phyloP scores from a whole-genome alignment of 345 rosid genomes.

The Aquilaria malaccensis region DNA sequence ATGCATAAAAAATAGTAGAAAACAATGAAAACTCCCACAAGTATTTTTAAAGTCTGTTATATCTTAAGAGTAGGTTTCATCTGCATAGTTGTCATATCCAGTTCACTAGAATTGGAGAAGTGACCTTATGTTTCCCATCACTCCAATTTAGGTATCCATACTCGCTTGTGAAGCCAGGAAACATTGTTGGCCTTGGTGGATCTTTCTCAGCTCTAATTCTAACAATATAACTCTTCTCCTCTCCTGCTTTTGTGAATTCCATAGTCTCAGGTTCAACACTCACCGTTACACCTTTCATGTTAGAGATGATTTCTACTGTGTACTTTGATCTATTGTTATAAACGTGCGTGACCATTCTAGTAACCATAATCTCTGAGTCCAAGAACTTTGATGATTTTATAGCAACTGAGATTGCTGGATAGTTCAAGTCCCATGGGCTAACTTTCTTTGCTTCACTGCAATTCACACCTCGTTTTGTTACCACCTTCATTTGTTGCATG shows the following conservation, averaged over 20 bases:
- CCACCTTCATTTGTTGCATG: neutral
- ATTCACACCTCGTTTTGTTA: conserved; percentile 1
- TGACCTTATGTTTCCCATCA: conserved; percentile 11
- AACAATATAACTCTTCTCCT: conserved; percentile 8
- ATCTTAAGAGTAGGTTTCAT: no score
- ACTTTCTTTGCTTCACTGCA: conserved; percentile 1
- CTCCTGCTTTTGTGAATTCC: conserved; percentile 7
- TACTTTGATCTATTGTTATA: neutral
- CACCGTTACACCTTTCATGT: neutral
- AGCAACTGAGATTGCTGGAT: conserved; percentile 13
- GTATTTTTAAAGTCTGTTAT: no score
- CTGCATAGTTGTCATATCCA: neutral
- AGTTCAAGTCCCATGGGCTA: conserved; percentile 16
- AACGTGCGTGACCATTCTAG: conserved; percentile 10
- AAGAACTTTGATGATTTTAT: neutral
- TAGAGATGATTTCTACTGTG: neutral
- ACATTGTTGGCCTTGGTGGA: neutral
- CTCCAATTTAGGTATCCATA: conserved; percentile 13
- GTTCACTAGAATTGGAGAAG: conserved; percentile 9
- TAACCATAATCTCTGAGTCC: conserved; percentile 1
- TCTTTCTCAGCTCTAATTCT: neutral
- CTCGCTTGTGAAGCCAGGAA: neutral
- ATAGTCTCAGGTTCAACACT: conserved; percentile 7
- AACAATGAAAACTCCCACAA: no score
- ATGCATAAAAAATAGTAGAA: no score